Conservation (phyloP, 257 asterid genomes). For the Ajuga chamaepitys region DNA sequence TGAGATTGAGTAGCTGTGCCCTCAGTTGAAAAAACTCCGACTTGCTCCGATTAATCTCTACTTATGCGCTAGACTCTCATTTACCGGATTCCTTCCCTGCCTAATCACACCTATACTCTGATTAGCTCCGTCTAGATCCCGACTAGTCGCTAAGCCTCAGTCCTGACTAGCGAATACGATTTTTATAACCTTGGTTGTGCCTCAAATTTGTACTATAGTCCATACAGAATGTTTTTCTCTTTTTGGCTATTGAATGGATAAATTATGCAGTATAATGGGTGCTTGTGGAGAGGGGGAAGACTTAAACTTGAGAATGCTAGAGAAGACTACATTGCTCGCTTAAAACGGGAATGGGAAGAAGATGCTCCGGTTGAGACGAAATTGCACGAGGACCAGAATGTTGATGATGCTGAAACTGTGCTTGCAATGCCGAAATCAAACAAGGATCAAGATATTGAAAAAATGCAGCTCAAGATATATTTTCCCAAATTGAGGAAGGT, state of each 20-base stretch:
- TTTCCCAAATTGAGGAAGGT: constrained; percentile 87
- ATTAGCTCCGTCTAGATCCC: too few species aligned
- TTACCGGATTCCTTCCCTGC: too few species aligned
- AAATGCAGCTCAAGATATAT: constrained; percentile 50
- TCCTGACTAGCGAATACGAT: too few species aligned
- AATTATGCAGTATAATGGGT: constrained; percentile 73
- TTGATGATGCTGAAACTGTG: constrained; percentile 25
- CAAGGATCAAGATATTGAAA: constrained; percentile 34
- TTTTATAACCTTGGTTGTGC: too few species aligned
- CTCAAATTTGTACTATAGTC: too few species aligned
- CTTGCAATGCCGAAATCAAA: constrained; percentile 25
- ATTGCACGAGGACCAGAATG: constrained; percentile 18
- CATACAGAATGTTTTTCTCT: not conserved
- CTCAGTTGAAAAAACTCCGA: too few species aligned
- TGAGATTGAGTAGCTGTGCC: too few species aligned
- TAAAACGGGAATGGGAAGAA: constrained; percentile 73
- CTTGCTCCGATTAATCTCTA: too few species aligned
- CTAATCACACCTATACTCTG: too few species aligned
- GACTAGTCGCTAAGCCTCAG: too few species aligned
- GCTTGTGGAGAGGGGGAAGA: constrained; percentile 91
- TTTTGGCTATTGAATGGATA: constrained; percentile 7
- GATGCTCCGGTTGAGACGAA: constrained; percentile 43
- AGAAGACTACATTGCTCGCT: constrained; percentile 54
- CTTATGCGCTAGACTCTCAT: too few species aligned
- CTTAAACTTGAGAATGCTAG: constrained; percentile 89